Percentiles rank a stretch among this genome's conserved stretches.
Conservation (phyloP, 108 stramenopile species). For the Mediolabrus comicus region DNA sequence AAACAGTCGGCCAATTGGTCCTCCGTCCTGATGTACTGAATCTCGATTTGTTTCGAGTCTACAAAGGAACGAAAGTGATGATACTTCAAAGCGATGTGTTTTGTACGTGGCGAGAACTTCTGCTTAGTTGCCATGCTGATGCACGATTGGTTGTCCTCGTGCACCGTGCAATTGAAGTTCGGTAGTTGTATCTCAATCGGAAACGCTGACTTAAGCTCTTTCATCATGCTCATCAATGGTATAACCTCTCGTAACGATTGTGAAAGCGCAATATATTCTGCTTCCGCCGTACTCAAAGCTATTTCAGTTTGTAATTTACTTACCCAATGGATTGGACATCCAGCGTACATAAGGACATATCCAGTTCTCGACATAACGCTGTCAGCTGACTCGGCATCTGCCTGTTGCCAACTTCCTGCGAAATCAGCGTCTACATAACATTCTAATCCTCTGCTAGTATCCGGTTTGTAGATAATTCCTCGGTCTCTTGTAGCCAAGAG, state of each 20-base stretch:
- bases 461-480: slow-evolving; percentile 16
- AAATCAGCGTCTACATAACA: slow-evolving; percentile 48
- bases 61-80: neutral
- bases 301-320: slow-evolving; percentile 8
- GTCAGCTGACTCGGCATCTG: neutral
- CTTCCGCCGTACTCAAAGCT: slow-evolving; percentile 8
- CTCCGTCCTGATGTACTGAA: slow-evolving; percentile 7
- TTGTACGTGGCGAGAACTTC: neutral
- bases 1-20: slow-evolving; percentile 43
- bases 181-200: neutral
- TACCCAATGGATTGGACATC: slow-evolving; percentile 15
- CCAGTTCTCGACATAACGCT: slow-evolving; percentile 7
- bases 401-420: slow-evolving; percentile 39
- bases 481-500: slow-evolving; percentile 26
- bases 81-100: neutral
- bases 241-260: slow-evolving; percentile 3
- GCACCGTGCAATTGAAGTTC: neutral
- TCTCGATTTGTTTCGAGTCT: neutral
- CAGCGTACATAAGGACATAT: slow-evolving; percentile 20
- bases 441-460: slow-evolving; percentile 10
- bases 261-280: slow-evolving; percentile 7
- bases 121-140: neutral
- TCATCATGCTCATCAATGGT: neutral
- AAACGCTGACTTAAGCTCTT: slow-evolving; percentile 2
- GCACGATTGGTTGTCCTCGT: neutral